Percentiles rank a stretch among this genome's conserved stretches.
phyloP scores from a whole-genome alignment of 2,329 filamentous ascomycete species.

The Epichloe amarillans region DNA sequence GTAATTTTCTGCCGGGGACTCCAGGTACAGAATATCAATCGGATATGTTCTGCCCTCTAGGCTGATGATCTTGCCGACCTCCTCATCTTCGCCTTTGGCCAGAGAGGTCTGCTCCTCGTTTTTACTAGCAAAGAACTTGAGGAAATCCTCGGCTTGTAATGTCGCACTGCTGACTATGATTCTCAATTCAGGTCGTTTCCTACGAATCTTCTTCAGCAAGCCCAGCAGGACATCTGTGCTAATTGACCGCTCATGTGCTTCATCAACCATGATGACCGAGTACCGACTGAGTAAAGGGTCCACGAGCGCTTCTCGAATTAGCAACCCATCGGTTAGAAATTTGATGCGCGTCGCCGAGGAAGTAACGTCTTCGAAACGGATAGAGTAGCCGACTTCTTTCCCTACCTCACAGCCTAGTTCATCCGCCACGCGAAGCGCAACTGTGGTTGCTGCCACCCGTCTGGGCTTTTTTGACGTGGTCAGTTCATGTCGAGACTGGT shows the following conservation, averaged over 20 bases:
- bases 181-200: slow-evolving; percentile 64
- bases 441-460: slow-evolving; percentile 79
- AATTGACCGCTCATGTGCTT: slow-evolving; percentile 87
- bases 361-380: slow-evolving; percentile 83
- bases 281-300: slow-evolving; percentile 86
- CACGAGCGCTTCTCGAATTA: slow-evolving; percentile 83
- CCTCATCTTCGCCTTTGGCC: slow-evolving; percentile 12
- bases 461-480: slow-evolving; percentile 47
- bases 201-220: slow-evolving; percentile 78
- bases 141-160: slow-evolving; percentile 74
- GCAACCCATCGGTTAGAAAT: slow-evolving; percentile 84
- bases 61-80: slow-evolving; percentile 49
- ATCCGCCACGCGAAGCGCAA: slow-evolving; percentile 78
- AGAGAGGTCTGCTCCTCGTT: slow-evolving; percentile 22
- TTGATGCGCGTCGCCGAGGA: slow-evolving; percentile 80
- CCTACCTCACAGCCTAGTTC: slow-evolving; percentile 78
- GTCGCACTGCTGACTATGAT: slow-evolving; percentile 92
- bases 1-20: slow-evolving; percentile 71
- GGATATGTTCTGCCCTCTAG: slow-evolving; percentile 81
- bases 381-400: slow-evolving; percentile 86
- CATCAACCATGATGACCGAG: slow-evolving; percentile 94
- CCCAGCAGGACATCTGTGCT: slow-evolving; percentile 87
- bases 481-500: not conserved
- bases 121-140: slow-evolving; percentile 55
- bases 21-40: slow-evolving; percentile 73